Evolutionary conservation across 2,329 filamentous ascomycete species (phyloP), one percentile per base, ranked within the genome.

Genomic region (Hypomyces rosellus): DNA sequence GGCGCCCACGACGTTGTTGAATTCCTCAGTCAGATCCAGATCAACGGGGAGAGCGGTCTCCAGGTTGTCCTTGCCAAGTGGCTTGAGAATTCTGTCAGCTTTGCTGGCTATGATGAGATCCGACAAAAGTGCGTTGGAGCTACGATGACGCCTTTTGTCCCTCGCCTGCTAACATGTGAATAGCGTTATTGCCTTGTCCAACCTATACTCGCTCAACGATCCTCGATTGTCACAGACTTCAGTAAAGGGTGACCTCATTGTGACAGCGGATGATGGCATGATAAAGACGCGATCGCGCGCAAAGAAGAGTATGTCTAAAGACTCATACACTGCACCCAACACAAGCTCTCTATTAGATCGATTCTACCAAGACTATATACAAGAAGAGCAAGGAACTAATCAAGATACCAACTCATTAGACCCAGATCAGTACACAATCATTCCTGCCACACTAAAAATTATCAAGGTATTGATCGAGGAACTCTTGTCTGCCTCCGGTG

Each of bases 101-200:
- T 99, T 70, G 90, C 90, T n/a, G 93, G 93, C 12, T 99, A 96
- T 61, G 91, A 97, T 61, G 92, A 96, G 68, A 97, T 97, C 60
- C 82, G 91, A 59, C 89, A 96, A 68, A 99, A 97, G 88, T 91
- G 74, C 68, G 84, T 74, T 3, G 11, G 15, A 25, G 11, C 15
- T 42, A 18, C n/a, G 13, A 25, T n/a, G 11, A 12, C 11, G 8
- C 8, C 14, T 14, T 7, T 3, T 22, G 49, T 30, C 30, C 33
- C n/a, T n/a, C 11, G 11, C 15, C 16, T 54, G 45, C 69, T 73
- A 61, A 74, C 57, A 25, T 42, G 36, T 14, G 15, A 34, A 6
- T 59, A 92, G 88, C 63, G 89, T 96, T 52, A 92, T 96, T 59
- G 93, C 93, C 5, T 78, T 99, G 2, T 91, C 90, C 0, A 96